Evolutionary conservation across 768 basidiomycete genomes (phyloP).

Genomic region (Neoboletus brunneissimus): DNA sequence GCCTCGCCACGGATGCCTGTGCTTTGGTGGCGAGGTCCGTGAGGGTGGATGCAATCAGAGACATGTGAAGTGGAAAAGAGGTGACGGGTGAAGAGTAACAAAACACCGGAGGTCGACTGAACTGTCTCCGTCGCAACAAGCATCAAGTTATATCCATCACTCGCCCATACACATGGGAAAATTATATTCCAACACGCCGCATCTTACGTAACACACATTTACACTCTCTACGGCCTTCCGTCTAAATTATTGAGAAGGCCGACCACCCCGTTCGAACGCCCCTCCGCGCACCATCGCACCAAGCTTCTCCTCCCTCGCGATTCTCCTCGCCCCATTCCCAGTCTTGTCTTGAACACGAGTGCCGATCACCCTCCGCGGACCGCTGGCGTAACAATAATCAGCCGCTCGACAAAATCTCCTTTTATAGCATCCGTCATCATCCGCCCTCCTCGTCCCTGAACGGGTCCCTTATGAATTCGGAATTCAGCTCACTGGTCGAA

Average conservation of each 20-base stretch:
- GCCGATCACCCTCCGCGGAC: conserved; percentile 20
- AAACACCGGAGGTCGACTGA: background rate
- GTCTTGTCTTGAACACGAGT: background rate
- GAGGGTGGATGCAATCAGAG: conserved; percentile 24
- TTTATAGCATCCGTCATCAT: conserved; percentile 13
- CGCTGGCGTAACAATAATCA: conserved; percentile 7
- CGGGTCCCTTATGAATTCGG: conserved; percentile 15
- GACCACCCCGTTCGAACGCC: background rate
- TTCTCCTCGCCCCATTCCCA: background rate
- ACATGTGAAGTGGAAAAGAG: conserved; percentile 27
- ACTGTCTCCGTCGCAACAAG: conserved; percentile 26
- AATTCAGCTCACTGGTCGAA: background rate
- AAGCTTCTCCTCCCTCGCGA: conserved; percentile 9
- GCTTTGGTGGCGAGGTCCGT: conserved; percentile 29
- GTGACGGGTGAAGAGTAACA: conserved; percentile 11
- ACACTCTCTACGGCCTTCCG: conserved; percentile 5
- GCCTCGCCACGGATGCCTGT: conserved; percentile 17
- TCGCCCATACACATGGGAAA: conserved; percentile 27
- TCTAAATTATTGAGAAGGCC: conserved; percentile 7
- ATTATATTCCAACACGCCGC: conserved; percentile 4
- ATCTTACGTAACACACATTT: conserved; percentile 17
- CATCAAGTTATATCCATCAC: conserved; percentile 28
- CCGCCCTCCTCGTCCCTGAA: conserved; percentile 24
- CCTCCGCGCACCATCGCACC: background rate
- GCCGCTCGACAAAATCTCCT: conserved; percentile 8